Evolutionary conservation across 2,329 filamentous ascomycete genomes (phyloP), one percentile per base, ranked within the genome.

Genomic region (Aaosphaeria pasadenensis): DNA sequence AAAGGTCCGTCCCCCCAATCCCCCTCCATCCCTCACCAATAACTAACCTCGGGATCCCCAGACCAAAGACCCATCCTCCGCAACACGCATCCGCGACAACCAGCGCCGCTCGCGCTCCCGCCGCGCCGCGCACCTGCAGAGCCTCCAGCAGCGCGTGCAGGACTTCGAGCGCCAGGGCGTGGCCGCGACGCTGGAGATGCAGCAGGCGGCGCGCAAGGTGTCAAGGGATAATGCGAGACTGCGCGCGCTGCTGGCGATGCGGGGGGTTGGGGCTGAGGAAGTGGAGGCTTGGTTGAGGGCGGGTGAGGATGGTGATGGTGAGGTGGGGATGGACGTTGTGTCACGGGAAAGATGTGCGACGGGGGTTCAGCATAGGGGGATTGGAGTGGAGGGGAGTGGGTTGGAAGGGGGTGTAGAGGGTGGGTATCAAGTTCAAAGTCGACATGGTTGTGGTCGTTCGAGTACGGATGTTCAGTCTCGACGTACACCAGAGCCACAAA

Each of bases 51-150:
- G 17, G 17, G 17, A 24, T 24, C 3, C 17, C 17, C 17, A 24
- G 17, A 2, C 17, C 17, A 24, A 24, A 24, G 76, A 79, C 33
- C 51, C 50, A 5, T 48, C 54, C 30, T 49, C 49, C 24, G 51
- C 58, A 4, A 50, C 50, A 9, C 83, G 86, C 52, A 84, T 89
- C 54, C 80, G 87, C 52, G 85, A 90, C 57, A 91, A 90, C 61
- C 87, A 90, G 64, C 77, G 87, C 44, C 83, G 86, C 51, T 88
- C 84, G 9, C 82, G 87, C 36, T 84, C 84, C 30, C 79, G 86
- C 30, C 79, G 83, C 55, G 87, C 85, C 71, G 85, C 88, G 62
- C 88, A 89, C 60, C 71, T 89, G 43, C 73, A 82, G 51, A 82
- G 85, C 43, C 77, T 89, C 29, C 86, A 89, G 67, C 71, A 77